These are phyloP conservation scores for Clonostachys solani DNA, from an alignment of 2,329 filamentous ascomycete species.

Conservation along the genomic window DNA sequence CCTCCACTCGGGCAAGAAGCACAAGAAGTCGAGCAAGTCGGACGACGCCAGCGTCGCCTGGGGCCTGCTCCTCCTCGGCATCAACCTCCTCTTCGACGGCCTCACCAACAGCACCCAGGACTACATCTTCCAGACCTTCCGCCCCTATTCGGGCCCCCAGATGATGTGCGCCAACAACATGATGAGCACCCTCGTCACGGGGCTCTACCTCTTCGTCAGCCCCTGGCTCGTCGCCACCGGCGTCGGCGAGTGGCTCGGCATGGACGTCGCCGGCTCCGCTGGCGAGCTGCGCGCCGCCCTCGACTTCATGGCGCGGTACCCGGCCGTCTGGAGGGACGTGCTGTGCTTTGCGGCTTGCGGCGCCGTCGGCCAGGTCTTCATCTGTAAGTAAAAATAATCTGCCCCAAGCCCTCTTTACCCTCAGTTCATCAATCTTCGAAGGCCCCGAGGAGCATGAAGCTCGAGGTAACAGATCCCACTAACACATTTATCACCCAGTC, in stretches of 20 bases:
- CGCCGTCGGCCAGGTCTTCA: conserved; percentile 92
- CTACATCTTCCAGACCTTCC: conserved; percentile 79
- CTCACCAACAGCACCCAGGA: conserved; percentile 97
- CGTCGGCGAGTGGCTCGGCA: conserved; percentile 60
- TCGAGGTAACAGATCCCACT: conserved; percentile 3
- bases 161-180: conserved; percentile 99
- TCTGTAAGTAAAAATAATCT: conserved; percentile 48
- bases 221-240: conserved; percentile 73
- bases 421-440: too few relatives aligned
- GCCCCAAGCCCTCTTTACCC: background rate
- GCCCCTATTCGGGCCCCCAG: conserved; percentile 83
- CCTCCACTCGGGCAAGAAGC: conserved; percentile 65
- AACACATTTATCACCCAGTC: conserved; percentile 41
- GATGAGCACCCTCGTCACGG: conserved; percentile 75
- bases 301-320: conserved; percentile 75
- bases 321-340: conserved; percentile 80
- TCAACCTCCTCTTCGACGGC: conserved; percentile 94
- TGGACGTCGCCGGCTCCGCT: conserved; percentile 59
- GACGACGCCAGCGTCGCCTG: conserved; percentile 60
- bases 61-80: conserved; percentile 76
- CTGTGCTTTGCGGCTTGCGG: conserved; percentile 87
- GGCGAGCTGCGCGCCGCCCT: conserved; percentile 78
- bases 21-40: conserved; percentile 31
- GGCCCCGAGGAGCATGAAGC: background rate
- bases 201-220: conserved; percentile 69